Percentiles rank a stretch among this genome's conserved stretches.
phyloP scores from a whole-genome alignment of 805 yeast species.

The Alloascoidea africana region DNA sequence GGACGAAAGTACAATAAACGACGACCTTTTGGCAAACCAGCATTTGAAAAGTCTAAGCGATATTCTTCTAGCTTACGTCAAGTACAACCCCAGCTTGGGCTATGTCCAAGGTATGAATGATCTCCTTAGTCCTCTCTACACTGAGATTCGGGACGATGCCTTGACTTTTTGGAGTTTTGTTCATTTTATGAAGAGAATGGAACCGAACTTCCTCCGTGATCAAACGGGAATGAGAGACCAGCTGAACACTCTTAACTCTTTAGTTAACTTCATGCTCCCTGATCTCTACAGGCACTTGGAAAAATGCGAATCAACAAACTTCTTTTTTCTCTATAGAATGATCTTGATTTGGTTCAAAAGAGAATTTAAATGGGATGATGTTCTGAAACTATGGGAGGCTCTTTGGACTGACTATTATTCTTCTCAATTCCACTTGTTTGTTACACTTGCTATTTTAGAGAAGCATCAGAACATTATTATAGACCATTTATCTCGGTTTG shows the following conservation, averaged over 20 bases:
- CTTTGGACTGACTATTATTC: conserved; percentile 80
- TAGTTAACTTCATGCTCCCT: conserved; percentile 83
- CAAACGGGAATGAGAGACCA: conserved; percentile 90
- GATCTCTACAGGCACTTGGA: conserved; percentile 68
- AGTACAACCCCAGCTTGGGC: conserved; percentile 69
- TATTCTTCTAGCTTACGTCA: conserved; percentile 75
- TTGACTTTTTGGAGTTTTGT: conserved; percentile 82
- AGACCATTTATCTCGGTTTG: conserved; percentile 62
- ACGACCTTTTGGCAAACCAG: conserved; percentile 58
- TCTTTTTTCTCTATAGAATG: conserved; percentile 93
- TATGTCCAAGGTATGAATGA: conserved; percentile 99
- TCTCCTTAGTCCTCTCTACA: conserved; percentile 72
- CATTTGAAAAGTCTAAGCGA: conserved; percentile 61
- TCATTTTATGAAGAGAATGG: conserved; percentile 88
- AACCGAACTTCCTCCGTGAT: conserved; percentile 80
- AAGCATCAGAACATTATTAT: conserved; percentile 70
- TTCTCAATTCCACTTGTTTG: conserved; percentile 76
- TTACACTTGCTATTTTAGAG: conserved; percentile 81
- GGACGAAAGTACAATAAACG: conserved; percentile 31
- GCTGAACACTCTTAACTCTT: conserved; percentile 66
- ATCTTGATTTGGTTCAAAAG: conserved; percentile 89
- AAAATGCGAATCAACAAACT: conserved; percentile 75
- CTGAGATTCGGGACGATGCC: conserved; percentile 46
- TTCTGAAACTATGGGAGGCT: conserved; percentile 78
- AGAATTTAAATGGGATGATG: conserved; percentile 70